A percentile compares a stretch with the other conserved stretches of the same genome.
These are phyloP conservation scores for Epichloe bromicola DNA, from an alignment of 2,329 filamentous ascomycete genomes.

Conservation along the genomic window DNA sequence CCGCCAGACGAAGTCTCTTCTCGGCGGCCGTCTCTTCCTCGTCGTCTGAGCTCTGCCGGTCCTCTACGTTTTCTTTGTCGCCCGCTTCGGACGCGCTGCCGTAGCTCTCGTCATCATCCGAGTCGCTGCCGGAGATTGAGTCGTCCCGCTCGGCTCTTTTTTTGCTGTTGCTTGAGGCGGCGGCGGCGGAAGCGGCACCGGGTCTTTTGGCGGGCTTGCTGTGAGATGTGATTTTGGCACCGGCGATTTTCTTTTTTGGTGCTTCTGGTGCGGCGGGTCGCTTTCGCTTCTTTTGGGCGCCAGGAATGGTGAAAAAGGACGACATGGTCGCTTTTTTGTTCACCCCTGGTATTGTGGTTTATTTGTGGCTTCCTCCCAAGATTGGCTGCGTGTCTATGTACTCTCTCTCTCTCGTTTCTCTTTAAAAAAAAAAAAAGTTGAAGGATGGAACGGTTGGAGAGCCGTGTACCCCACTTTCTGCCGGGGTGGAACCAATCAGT, in stretches of 20 bases:
- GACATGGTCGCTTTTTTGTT: constrained; percentile 49
- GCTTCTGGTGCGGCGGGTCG: constrained; percentile 40
- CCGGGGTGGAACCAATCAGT: constrained; percentile 13
- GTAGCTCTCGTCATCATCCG: constrained; percentile 47
- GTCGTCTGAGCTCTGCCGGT: constrained; percentile 44
- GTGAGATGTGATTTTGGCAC: constrained; percentile 24
- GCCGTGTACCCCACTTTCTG: constrained; percentile 9
- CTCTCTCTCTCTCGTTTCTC: neutral
- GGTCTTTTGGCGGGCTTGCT: constrained; percentile 19
- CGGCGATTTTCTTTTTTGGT: constrained; percentile 48
- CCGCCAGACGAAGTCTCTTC: constrained; percentile 71
- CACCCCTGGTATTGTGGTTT: neutral
- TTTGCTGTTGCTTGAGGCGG: constrained; percentile 25
- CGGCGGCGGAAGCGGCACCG: constrained; percentile 15
- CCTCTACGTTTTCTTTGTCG: constrained; percentile 31
- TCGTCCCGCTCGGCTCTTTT: constrained; percentile 44
- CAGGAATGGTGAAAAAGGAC: constrained; percentile 87
- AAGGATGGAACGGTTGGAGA: constrained; percentile 14
- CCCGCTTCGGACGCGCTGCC: constrained; percentile 26
- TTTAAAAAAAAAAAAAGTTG: constrained; percentile 25
- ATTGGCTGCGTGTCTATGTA: neutral
- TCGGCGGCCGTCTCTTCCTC: constrained; percentile 84
- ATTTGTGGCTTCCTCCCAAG: neutral
- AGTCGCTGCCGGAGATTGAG: constrained; percentile 78
- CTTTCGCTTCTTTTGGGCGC: constrained; percentile 84